Evolutionary conservation across 345 rosid genomes (phyloP).

Genomic region (Brassica rapa): DNA sequence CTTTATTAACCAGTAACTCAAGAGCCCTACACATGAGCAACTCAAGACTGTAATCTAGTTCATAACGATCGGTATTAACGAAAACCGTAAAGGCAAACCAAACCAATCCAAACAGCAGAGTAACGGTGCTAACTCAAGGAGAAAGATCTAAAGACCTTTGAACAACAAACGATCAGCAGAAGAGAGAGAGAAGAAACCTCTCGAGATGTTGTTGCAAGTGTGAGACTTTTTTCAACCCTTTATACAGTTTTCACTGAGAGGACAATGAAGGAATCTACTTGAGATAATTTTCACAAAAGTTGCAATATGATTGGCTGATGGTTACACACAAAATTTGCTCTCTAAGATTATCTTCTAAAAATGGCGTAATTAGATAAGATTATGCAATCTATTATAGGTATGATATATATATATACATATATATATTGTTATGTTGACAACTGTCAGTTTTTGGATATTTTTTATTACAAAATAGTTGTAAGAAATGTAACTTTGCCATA

Average conservation of each 20-base stretch:
- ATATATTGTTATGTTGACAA: not conserved
- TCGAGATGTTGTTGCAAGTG: slow-evolving; percentile 1
- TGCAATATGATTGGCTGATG: slow-evolving; percentile 4
- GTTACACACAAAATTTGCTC: not conserved
- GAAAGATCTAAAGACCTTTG: slow-evolving; percentile 10
- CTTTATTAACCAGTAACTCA: not conserved
- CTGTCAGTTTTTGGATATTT: not conserved
- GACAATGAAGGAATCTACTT: not conserved
- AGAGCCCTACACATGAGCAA: not conserved
- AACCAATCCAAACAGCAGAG: slow-evolving; percentile 9
- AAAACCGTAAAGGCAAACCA: not conserved
- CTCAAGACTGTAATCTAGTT: not conserved
- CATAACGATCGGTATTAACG: not conserved
- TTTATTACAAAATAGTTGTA: not conserved
- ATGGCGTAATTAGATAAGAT: not conserved
- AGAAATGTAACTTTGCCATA: not conserved
- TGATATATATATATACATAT: not conserved
- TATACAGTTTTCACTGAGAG: not conserved
- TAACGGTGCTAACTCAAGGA: not conserved
- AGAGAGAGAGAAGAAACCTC: not conserved
- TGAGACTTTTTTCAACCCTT: not conserved
- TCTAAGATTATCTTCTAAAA: slow-evolving; percentile 1
- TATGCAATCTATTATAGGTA: not conserved
- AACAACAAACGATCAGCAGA: not conserved
- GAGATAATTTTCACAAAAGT: not conserved